phyloP scores from a whole-genome alignment of 1,284 basidiomycete species.

The Ganoderma resinaceum region DNA sequence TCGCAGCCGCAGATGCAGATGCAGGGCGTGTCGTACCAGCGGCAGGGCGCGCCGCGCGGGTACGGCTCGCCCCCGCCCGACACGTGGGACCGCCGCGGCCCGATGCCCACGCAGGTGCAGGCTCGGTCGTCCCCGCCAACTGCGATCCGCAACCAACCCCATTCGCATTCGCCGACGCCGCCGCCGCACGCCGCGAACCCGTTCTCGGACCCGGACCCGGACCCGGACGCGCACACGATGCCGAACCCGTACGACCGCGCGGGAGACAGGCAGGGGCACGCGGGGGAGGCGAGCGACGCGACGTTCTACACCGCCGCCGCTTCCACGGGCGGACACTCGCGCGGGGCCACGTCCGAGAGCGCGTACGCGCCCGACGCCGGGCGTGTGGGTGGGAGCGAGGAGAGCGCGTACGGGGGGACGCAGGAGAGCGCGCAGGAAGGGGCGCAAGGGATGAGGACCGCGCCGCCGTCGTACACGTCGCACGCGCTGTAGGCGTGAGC shows the following conservation, averaged over 20 bases:
- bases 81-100: conserved; percentile 7
- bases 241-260: conserved; percentile 30
- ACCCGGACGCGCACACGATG: conserved; percentile 27
- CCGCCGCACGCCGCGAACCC: conserved; percentile 2
- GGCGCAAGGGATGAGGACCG: not conserved
- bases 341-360: conserved; percentile 14
- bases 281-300: conserved; percentile 29
- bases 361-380: conserved; percentile 15
- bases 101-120: conserved; percentile 9
- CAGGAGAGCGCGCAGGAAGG: not conserved
- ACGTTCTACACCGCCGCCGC: conserved; percentile 31
- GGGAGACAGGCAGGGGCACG: conserved; percentile 22
- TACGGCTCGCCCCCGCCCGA: conserved; percentile 30
- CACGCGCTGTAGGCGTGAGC: not conserved
- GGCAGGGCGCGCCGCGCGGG: conserved; percentile 24
- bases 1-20: conserved; percentile 5
- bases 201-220: conserved; percentile 17
- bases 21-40: conserved; percentile 23
- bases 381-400: not conserved
- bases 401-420: not conserved
- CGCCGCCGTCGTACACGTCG: conserved; percentile 18
- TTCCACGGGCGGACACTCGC: conserved; percentile 18
- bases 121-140: too few relatives aligned
- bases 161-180: not conserved
- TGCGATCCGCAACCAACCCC: conserved; percentile 14